phyloP scores from a whole-genome alignment of 768 basidiomycete species.

The Austroboletus festivus region DNA sequence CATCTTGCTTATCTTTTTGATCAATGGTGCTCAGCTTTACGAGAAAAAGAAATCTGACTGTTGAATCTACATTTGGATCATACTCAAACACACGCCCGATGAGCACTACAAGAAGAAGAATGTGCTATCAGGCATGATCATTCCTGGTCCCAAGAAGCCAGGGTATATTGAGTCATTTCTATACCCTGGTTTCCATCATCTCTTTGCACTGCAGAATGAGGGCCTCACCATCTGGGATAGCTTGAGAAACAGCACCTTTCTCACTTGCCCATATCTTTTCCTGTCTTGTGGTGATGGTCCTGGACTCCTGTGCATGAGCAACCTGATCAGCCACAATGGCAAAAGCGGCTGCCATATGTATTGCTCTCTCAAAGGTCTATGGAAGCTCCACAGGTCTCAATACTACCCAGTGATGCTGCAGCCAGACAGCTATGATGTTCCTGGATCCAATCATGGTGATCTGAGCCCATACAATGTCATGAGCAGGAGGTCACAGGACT shows the following conservation, averaged over 20 bases:
- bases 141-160: neutral
- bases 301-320: constrained; percentile 19
- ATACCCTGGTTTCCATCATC: neutral
- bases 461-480: too few species aligned
- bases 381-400: constrained; percentile 19
- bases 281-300: constrained; percentile 24
- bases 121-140: neutral
- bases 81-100: neutral
- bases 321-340: constrained; percentile 30
- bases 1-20: neutral
- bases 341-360: constrained; percentile 32
- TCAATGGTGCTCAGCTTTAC: neutral
- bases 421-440: too few species aligned
- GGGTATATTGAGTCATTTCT: neutral
- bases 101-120: neutral
- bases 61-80: neutral
- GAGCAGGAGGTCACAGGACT: too few species aligned
- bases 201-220: neutral
- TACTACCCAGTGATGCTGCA: constrained; percentile 34
- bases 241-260: neutral
- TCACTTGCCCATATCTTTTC: constrained; percentile 2
- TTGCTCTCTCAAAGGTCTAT: constrained; percentile 29
- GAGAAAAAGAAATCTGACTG: neutral
- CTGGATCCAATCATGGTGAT: too few species aligned
- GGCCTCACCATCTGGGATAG: neutral